phyloP scores from a whole-genome alignment of 176 grass and related monocot species.

The Raddia distichophylla region DNA sequence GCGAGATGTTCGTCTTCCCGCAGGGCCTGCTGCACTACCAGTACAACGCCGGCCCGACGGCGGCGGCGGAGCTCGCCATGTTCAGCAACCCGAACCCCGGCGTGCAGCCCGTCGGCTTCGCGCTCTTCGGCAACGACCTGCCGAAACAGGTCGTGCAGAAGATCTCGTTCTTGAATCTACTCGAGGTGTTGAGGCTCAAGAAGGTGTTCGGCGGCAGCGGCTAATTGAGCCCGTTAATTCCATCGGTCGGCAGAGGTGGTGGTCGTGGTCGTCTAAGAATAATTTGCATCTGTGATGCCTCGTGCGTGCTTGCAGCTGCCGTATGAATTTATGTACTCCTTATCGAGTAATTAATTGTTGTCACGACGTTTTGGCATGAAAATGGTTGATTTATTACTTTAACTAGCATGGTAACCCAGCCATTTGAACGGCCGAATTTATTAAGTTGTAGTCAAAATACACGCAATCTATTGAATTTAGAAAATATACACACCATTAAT shows the following conservation, averaged over 20 bases:
- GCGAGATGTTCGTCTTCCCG: constrained; percentile 59
- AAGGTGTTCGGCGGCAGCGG: constrained; percentile 46
- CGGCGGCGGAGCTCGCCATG: constrained; percentile 33
- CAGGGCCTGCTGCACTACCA: constrained; percentile 63
- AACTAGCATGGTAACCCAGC: no score
- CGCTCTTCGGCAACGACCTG: constrained; percentile 57
- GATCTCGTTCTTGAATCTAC: constrained; percentile 49
- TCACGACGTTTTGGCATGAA: background rate
- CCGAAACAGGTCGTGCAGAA: constrained; percentile 15
- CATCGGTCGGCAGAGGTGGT: background rate
- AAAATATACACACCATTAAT: no score
- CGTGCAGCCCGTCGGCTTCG: constrained; percentile 45
- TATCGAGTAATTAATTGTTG: background rate
- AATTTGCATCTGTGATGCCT: background rate
- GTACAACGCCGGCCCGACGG: constrained; percentile 44
- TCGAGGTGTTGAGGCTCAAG: constrained; percentile 58
- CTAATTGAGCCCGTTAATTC: constrained; percentile 10
- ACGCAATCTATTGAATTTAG: no score
- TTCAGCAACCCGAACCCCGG: constrained; percentile 57
- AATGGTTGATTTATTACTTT: background rate
- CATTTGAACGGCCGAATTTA: no score
- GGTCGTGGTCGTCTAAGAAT: background rate
- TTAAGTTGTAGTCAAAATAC: no score
- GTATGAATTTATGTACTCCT: background rate
- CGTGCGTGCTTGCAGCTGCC: background rate